Conservation (phyloP, 345 rosid genomes). For the Geranium rotundifolium region DNA sequence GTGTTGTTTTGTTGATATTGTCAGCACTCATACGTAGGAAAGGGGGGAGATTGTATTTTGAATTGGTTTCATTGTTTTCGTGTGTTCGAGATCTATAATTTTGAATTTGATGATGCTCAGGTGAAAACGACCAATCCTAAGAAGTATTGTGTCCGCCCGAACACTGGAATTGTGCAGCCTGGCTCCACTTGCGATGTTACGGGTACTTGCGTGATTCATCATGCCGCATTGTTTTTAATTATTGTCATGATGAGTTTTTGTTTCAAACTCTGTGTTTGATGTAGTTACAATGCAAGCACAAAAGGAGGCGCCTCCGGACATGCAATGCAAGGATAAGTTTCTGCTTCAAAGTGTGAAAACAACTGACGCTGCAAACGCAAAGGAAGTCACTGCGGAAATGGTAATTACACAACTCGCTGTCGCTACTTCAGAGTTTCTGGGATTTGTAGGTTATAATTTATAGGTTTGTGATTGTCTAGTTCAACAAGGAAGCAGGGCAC, state of each 20-base stretch:
- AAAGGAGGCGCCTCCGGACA: constrained; percentile 61
- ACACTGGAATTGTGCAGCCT: constrained; percentile 62
- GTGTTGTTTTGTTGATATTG: no score
- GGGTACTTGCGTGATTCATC: constrained; percentile 23
- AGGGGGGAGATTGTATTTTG: not conserved
- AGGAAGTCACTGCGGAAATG: constrained; percentile 67
- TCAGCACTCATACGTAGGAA: no score
- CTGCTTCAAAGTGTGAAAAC: constrained; percentile 65
- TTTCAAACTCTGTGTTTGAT: constrained; percentile 1
- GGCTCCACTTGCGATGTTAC: constrained; percentile 52
- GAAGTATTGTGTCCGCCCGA: constrained; percentile 77
- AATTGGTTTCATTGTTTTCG: not conserved
- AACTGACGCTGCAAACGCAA: constrained; percentile 33
- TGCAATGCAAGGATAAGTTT: constrained; percentile 80
- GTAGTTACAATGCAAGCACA: constrained; percentile 83
- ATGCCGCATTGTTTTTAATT: not conserved
- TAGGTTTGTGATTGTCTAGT: constrained; percentile 25
- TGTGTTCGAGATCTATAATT: not conserved
- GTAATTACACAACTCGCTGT: constrained; percentile 13
- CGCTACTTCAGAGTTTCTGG: no score
- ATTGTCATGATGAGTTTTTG: not conserved
- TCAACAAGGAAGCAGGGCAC: constrained; percentile 64
- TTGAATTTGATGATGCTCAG: constrained; percentile 23
- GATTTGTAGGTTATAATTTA: not conserved
- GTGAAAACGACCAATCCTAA: constrained; percentile 80